Conservation (phyloP, 1,284 basidiomycete genomes). For the Sparassis latifolia region DNA sequence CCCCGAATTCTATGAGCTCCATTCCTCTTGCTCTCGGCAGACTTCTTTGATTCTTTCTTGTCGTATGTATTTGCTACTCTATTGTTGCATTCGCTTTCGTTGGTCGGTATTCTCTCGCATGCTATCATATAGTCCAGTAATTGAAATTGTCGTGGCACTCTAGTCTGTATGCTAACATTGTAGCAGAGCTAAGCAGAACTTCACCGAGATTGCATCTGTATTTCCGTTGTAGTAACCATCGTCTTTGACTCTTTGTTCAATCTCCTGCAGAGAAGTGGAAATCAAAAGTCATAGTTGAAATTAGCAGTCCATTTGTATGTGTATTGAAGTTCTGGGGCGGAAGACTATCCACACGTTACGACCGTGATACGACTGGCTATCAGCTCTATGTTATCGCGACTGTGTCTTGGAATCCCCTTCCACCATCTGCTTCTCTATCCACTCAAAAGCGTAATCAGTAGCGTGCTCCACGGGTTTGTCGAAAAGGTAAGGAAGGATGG, state of each 20-base stretch:
- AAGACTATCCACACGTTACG: no score
- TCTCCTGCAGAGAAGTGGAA: not conserved
- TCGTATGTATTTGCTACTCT: slow-evolving; percentile 6
- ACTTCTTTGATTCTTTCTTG: slow-evolving; percentile 29
- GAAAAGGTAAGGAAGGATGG: slow-evolving; percentile 76
- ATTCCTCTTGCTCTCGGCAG: slow-evolving; percentile 71
- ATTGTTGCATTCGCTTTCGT: slow-evolving; percentile 7
- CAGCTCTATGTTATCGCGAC: not conserved
- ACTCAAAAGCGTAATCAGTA: slow-evolving; percentile 60
- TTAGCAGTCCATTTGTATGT: no score
- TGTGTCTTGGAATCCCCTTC: slow-evolving; percentile 1
- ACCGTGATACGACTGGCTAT: no score
- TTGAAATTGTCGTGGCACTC: no score
- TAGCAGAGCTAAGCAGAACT: not conserved
- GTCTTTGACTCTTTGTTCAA: not conserved
- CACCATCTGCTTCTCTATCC: slow-evolving; percentile 43
- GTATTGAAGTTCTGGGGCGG: no score
- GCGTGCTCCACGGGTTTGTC: slow-evolving; percentile 77
- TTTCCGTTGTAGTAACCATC: not conserved
- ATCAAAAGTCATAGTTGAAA: no score
- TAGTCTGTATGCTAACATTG: not conserved
- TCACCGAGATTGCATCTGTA: not conserved
- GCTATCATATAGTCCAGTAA: slow-evolving; percentile 4
- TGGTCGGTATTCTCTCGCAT: slow-evolving; percentile 6
- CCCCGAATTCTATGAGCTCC: slow-evolving; percentile 78